Conservation (phyloP, 2,329 filamentous ascomycete genomes). For the Fusarium bactridioides region DNA sequence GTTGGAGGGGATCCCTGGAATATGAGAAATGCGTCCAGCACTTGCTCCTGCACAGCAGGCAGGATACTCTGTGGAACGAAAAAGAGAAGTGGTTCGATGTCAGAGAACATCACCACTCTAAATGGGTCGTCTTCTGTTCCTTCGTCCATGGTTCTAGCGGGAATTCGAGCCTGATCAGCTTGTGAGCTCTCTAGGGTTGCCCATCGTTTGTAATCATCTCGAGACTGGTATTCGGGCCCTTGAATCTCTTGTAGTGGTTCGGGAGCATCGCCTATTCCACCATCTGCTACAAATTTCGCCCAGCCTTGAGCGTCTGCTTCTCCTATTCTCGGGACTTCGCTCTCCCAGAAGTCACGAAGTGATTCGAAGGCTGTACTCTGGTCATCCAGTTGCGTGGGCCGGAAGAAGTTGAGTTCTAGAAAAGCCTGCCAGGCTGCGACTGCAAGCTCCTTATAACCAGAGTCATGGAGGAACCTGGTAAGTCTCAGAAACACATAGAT, state of each 20-base stretch:
- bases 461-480: constrained; percentile 77
- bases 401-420: constrained; percentile 75
- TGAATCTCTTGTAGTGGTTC: constrained; percentile 42
- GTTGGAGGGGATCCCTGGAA: constrained; percentile 71
- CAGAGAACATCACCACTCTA: constrained; percentile 80
- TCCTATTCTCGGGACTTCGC: constrained; percentile 79
- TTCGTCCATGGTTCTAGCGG: constrained; percentile 79
- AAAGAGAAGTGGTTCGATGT: constrained; percentile 72
- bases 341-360: constrained; percentile 87
- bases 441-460: constrained; percentile 80
- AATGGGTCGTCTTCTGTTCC: constrained; percentile 82
- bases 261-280: constrained; percentile 50
- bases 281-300: constrained; percentile 58
- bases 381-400: constrained; percentile 52
- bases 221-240: constrained; percentile 38
- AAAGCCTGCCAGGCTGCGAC: constrained; percentile 84
- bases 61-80: constrained; percentile 53
- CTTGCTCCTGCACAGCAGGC: constrained; percentile 48
- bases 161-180: constrained; percentile 60
- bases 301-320: constrained; percentile 77
- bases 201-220: constrained; percentile 62
- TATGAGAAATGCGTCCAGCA: constrained; percentile 75
- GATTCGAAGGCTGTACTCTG: constrained; percentile 42
- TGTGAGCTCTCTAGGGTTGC: constrained; percentile 61
- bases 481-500: constrained; percentile 78